Evolutionary conservation across 2,329 filamentous ascomycete species (phyloP).

Genomic region (Cercospora sp.): DNA sequence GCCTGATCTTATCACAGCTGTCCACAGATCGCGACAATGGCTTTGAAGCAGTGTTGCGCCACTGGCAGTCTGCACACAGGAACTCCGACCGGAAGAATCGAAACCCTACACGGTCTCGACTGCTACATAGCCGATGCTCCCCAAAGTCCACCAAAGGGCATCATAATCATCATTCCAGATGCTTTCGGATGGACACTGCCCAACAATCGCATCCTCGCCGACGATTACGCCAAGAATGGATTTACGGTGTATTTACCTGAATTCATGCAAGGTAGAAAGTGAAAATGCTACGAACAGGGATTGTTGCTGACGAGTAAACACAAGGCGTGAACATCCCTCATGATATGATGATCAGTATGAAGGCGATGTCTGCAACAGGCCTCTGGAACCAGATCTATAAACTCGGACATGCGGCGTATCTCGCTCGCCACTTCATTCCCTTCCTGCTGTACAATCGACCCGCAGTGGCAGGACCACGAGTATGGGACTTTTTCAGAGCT

Average conservation of each 20-base stretch:
- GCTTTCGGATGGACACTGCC: slow-evolving; percentile 42
- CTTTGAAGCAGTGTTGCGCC: slow-evolving; percentile 41
- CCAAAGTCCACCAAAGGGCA: slow-evolving; percentile 36
- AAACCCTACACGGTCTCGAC: slow-evolving; percentile 42
- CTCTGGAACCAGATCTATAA: slow-evolving; percentile 38
- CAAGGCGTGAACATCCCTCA: slow-evolving; percentile 33
- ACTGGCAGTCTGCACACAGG: slow-evolving; percentile 41
- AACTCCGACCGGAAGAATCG: slow-evolving; percentile 38
- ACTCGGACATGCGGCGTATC: slow-evolving; percentile 32
- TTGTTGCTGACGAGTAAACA: not conserved
- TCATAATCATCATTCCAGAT: slow-evolving; percentile 44
- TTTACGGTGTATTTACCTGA: slow-evolving; percentile 41
- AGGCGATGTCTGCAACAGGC: slow-evolving; percentile 35
- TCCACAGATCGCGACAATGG: slow-evolving; percentile 20
- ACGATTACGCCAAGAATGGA: slow-evolving; percentile 40
- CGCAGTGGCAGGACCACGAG: slow-evolving; percentile 32
- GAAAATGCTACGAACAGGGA: not conserved
- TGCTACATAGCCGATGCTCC: slow-evolving; percentile 42
- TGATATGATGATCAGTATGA: slow-evolving; percentile 36
- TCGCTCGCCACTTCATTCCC: slow-evolving; percentile 31
- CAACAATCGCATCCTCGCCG: slow-evolving; percentile 43
- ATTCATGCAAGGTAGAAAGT: slow-evolving; percentile 38
- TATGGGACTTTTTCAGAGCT: slow-evolving; percentile 35
- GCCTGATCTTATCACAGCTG: not conserved
- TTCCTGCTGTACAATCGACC: slow-evolving; percentile 33